phyloP scores from a whole-genome alignment of 1,139 yeast genomes.

The Wickerhamomyces sp. region DNA sequence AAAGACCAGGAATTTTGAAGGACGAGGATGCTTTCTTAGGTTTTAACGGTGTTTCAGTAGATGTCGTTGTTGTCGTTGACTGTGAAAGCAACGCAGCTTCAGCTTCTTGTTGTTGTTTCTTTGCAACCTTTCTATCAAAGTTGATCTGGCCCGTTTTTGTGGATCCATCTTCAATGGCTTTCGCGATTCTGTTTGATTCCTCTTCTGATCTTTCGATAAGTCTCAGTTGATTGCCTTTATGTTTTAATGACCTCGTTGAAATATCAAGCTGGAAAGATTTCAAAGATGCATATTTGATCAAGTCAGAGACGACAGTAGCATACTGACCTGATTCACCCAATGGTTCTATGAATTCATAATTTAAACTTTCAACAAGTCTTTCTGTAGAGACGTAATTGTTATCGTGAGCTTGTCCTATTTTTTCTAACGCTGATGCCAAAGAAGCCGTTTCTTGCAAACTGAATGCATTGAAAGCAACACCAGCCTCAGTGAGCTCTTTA shows the following conservation, averaged over 20 bases:
- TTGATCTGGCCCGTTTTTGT: constrained; percentile 25
- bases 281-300: constrained; percentile 61
- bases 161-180: constrained; percentile 27
- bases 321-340: constrained; percentile 78
- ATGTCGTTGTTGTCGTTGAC: constrained; percentile 4
- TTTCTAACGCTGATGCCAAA: constrained; percentile 50
- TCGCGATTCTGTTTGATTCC: constrained; percentile 27
- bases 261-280: constrained; percentile 60
- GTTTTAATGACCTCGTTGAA: constrained; percentile 48
- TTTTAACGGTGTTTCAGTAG: constrained; percentile 16
- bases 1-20: constrained; percentile 41
- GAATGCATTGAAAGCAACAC: constrained; percentile 46
- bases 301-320: constrained; percentile 56
- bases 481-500: constrained; percentile 39
- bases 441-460: constrained; percentile 50
- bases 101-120: constrained; percentile 27
- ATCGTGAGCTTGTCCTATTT: constrained; percentile 75
- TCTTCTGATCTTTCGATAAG: constrained; percentile 39
- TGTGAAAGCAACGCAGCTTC: constrained; percentile 1
- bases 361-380: constrained; percentile 52
- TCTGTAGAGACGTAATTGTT: constrained; percentile 61
- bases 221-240: constrained; percentile 40
- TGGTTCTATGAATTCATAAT: constrained; percentile 72
- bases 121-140: constrained; percentile 21
- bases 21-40: constrained; percentile 25